Conservation (phyloP, 441 rosid genomes). For the Pelargonium exstipulatum region DNA sequence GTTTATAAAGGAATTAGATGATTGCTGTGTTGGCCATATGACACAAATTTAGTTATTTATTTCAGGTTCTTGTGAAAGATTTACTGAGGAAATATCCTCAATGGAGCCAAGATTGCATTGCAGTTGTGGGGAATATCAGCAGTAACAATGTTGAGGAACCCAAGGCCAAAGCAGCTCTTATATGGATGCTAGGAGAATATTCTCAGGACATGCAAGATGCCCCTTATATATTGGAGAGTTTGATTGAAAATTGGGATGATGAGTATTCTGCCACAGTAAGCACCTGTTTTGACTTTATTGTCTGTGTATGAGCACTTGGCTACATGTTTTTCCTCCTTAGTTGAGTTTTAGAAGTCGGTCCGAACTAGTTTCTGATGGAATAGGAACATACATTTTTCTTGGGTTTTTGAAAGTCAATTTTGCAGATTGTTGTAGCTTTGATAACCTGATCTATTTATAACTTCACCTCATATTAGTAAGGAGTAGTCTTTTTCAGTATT, state of each 20-base stretch:
- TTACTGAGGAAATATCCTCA: conserved; percentile 94
- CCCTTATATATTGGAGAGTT: conserved; percentile 80
- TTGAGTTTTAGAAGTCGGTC: background rate
- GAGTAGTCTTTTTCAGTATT: background rate
- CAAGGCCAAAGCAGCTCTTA: conserved; percentile 92
- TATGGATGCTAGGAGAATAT: conserved; percentile 99
- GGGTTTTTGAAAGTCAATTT: conserved; percentile 16
- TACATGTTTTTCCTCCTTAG: background rate
- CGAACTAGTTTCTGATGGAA: background rate
- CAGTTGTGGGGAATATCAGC: conserved; percentile 97
- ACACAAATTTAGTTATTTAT: conserved; percentile 20
- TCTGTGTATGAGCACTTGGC: conserved; percentile 7
- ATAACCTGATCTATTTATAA: background rate
- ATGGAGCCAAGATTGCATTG: conserved; percentile 99
- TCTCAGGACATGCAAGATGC: conserved; percentile 97
- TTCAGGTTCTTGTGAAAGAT: conserved; percentile 94
- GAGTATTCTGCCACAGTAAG: conserved; percentile 81
- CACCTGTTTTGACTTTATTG: conserved; percentile 9
- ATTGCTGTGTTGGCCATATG: background rate
- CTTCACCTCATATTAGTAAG: background rate
- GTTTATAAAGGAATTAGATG: background rate
- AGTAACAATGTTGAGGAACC: conserved; percentile 86
- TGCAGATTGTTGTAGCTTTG: background rate
- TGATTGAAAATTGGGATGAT: conserved; percentile 85
- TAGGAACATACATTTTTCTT: background rate